These are phyloP conservation scores for Cystobasidium pallidum DNA, from an alignment of 1,284 basidiomycete genomes.

Conservation along the genomic window DNA sequence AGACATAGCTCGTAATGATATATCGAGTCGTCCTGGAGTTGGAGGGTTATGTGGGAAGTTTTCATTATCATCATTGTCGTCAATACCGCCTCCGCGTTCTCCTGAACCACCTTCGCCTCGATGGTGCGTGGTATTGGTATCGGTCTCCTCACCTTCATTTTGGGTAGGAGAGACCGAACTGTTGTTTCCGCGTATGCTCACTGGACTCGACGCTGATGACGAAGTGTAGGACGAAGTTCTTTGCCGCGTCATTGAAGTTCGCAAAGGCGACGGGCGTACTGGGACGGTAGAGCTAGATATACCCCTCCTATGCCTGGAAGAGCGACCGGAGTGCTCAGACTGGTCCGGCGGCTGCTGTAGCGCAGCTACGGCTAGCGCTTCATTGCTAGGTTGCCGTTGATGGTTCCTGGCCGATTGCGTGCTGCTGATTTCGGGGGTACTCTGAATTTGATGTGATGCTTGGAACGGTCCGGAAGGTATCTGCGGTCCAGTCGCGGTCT, in stretches of 20 bases:
- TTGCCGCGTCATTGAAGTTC: slow-evolving; percentile 46
- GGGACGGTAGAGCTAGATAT: slow-evolving; percentile 33
- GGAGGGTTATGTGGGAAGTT: slow-evolving; percentile 61
- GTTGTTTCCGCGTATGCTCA: slow-evolving; percentile 16
- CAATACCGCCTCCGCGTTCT: slow-evolving; percentile 35
- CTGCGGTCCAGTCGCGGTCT: slow-evolving; percentile 64
- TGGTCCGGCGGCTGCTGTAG: slow-evolving; percentile 22
- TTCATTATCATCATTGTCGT: slow-evolving; percentile 47
- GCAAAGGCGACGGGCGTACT: slow-evolving; percentile 50
- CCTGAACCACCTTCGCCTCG: neutral
- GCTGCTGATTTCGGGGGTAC: neutral
- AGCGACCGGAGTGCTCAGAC: slow-evolving; percentile 24
- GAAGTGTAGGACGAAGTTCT: slow-evolving; percentile 36
- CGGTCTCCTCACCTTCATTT: slow-evolving; percentile 26
- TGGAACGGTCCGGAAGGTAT: slow-evolving; percentile 41
- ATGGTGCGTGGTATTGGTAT: neutral
- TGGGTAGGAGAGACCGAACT: slow-evolving; percentile 36
- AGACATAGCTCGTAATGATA: slow-evolving; percentile 58
- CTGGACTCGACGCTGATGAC: slow-evolving; percentile 46
- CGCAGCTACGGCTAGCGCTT: slow-evolving; percentile 34
- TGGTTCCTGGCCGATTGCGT: slow-evolving; percentile 39
- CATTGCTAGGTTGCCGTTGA: slow-evolving; percentile 39
- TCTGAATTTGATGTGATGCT: neutral
- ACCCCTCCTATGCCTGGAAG: slow-evolving; percentile 29
- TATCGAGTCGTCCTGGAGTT: slow-evolving; percentile 62